Evolutionary conservation across 495 filamentous ascomycete genomes (phyloP), one percentile per base, ranked within the genome.

Genomic region (Penicillium silybi): DNA sequence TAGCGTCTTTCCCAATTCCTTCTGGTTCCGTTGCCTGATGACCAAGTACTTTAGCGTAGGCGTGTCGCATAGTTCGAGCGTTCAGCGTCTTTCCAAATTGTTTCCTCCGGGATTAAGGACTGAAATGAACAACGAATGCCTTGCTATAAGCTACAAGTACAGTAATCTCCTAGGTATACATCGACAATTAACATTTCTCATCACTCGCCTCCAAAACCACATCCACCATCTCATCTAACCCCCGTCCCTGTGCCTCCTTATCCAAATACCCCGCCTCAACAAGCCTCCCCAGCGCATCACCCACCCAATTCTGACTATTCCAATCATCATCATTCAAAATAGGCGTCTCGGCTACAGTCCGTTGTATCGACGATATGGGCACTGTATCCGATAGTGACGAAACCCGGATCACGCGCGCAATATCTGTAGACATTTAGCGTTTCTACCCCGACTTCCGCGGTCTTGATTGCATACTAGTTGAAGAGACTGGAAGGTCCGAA

Each of bases 41-140:
- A 47, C 22, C 27, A 23, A 23, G 3, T 16, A 29, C 40, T 46
- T 65, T 67, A 67, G 65, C 67, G 62, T 68, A 46, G 35, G 54
- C 50, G 57, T 56, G 62, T 62, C 65, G 63, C 65, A 70, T 70
- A 51, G 56, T 57, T 44, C 56, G 56, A 64, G 67, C 67, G 59
- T 61, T 61, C 45, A 16, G 50, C 54, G 58, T 35, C 49, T 47
- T 62, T 17, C 16, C 27, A 40, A 38, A 39, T 40, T 44, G 18
- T 47, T 46, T 32, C 10, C 29, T 32, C 29, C 9, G 29, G 8
- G 2, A 32, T 13, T 10, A 32, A 10, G 29, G 11, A 10, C 29
- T 8, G 29, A 32, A 32, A 32, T 32, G 10, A 32, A 32, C 29
- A 32, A 32, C 10, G 10, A 11, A 32, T 32, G 29, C 29, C 11